These are phyloP conservation scores for Penicillium crystallinum DNA, from an alignment of 495 filamentous ascomycete genomes.

Conservation along the genomic window DNA sequence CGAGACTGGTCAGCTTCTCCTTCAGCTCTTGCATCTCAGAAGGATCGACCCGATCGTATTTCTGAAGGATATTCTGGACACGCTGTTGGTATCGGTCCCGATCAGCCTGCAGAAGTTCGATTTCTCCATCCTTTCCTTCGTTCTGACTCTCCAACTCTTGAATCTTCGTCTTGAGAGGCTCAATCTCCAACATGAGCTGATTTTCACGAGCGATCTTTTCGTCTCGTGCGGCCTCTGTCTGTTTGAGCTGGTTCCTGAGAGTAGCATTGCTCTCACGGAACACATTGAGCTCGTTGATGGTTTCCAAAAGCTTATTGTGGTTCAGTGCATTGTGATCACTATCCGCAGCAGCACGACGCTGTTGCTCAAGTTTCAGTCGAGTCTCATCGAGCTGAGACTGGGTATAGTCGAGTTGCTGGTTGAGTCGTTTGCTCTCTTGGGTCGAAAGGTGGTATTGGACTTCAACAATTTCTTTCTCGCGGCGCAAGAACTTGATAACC, in stretches of 20 bases:
- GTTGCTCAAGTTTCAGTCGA: constrained; percentile 79
- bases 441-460: constrained; percentile 85
- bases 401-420: constrained; percentile 83
- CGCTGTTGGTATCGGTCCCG: constrained; percentile 89
- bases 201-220: constrained; percentile 71
- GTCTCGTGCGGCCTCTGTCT: constrained; percentile 65
- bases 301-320: constrained; percentile 86
- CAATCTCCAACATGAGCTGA: constrained; percentile 66
- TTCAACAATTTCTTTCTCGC: constrained; percentile 96
- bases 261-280: constrained; percentile 91
- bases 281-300: constrained; percentile 87
- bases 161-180: constrained; percentile 74
- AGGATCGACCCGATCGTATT: constrained; percentile 92
- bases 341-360: constrained; percentile 71
- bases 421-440: constrained; percentile 78
- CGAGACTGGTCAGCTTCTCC: constrained; percentile 55
- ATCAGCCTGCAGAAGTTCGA: constrained; percentile 78
- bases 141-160: constrained; percentile 74
- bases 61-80: constrained; percentile 87
- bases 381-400: constrained; percentile 82
- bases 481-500: constrained; percentile 82
- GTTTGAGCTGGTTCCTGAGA: constrained; percentile 76
- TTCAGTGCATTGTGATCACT: constrained; percentile 62
- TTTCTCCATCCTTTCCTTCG: constrained; percentile 75
- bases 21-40: constrained; percentile 85